phyloP scores from a whole-genome alignment of 345 rosid genomes.

The Arabidopsis thaliana region TAIR10.1 NC_003070.9:26609501-26610000 shows the following conservation, averaged over 20 bases:
- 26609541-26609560: slow-evolving; percentile 93
- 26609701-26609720: slow-evolving; percentile 83
- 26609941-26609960: slow-evolving; percentile 93
- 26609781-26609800: slow-evolving; percentile 96
- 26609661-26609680: slow-evolving; percentile 94
- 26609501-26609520: slow-evolving; percentile 77
- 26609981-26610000: slow-evolving; percentile 97
- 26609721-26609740: slow-evolving; percentile 48
- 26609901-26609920: slow-evolving; percentile 17
- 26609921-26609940: slow-evolving; percentile 61
- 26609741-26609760: slow-evolving; percentile 85
- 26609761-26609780: slow-evolving; percentile 96
- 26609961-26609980: slow-evolving; percentile 98
- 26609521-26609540: slow-evolving; percentile 82
- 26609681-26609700: slow-evolving; percentile 89
- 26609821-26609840: slow-evolving; percentile 97
- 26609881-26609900: not conserved
- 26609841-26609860: slow-evolving; percentile 68
- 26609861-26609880: not conserved
- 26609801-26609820: slow-evolving; percentile 93
- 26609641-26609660: slow-evolving; percentile 92
- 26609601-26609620: slow-evolving; percentile 66
- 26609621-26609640: slow-evolving; percentile 96
- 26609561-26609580: slow-evolving; percentile 79
- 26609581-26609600: slow-evolving; percentile 81